Percentiles rank a stretch among this genome's conserved stretches.
Conservation (phyloP, 306 rosid genomes). For the Mimosa bimucronata region DNA sequence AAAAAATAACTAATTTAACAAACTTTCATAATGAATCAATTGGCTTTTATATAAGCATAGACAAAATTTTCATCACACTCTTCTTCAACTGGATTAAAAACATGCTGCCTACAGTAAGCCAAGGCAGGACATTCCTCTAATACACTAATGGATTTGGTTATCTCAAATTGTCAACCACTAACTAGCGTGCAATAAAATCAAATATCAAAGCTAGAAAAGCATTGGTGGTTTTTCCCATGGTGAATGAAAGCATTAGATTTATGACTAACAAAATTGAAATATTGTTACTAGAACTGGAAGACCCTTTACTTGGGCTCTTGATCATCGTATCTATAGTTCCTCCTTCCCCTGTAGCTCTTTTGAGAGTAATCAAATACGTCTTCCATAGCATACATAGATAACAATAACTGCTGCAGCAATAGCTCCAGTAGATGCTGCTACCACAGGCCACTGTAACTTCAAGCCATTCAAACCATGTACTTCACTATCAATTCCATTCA, state of each 20-base stretch:
- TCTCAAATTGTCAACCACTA: background rate
- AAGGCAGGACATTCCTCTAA: background rate
- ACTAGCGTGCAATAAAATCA: conserved; percentile 31
- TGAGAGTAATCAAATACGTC: conserved; percentile 45
- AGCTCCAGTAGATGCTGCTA: conserved; percentile 56
- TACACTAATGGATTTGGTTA: background rate
- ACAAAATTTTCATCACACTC: background rate
- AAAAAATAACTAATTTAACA: no score
- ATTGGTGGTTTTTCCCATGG: background rate
- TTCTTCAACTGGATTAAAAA: background rate
- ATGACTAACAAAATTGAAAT: conserved; percentile 54
- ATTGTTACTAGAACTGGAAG: conserved; percentile 24
- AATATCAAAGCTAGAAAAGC: no score
- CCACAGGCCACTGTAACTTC: conserved; percentile 55
- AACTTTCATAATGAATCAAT: no score
- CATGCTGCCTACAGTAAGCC: background rate
- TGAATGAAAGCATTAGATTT: conserved; percentile 1
- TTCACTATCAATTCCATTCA: conserved; percentile 39
- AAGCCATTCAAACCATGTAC: conserved; percentile 30
- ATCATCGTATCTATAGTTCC: background rate
- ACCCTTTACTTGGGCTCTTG: conserved; percentile 47
- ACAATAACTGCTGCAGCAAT: conserved; percentile 46
- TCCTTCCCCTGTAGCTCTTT: conserved; percentile 3
- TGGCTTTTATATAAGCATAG: no score
- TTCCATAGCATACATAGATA: conserved; percentile 44